Percentiles rank a stretch among this genome's conserved stretches.
These are phyloP conservation scores for Tuber indicum DNA, from an alignment of 495 filamentous ascomycete genomes.

Conservation along the genomic window DNA sequence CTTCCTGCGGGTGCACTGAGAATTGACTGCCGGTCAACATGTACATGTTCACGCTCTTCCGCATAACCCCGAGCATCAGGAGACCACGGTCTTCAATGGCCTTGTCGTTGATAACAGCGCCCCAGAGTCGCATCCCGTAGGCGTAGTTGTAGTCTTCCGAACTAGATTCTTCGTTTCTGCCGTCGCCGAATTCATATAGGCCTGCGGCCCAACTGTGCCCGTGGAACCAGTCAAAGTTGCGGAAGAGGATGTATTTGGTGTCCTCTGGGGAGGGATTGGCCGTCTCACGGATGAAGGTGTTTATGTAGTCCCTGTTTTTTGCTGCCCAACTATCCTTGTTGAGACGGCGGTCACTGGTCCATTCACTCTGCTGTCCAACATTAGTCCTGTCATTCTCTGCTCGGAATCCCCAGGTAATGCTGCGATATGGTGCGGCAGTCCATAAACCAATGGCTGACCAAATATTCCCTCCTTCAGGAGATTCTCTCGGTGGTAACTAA, in stretches of 20 bases:
- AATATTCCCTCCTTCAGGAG: conserved; percentile 33
- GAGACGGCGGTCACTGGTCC: conserved; percentile 64
- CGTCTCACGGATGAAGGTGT: conserved; percentile 67
- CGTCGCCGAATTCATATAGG: conserved; percentile 72
- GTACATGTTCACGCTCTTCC: conserved; percentile 65
- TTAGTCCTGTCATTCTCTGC: conserved; percentile 50
- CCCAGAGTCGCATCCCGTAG: conserved; percentile 94
- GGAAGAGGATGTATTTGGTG: conserved; percentile 70
- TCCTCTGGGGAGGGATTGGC: conserved; percentile 68
- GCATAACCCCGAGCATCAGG: conserved; percentile 72
- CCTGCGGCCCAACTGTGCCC: conserved; percentile 94
- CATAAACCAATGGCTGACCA: conserved; percentile 68
- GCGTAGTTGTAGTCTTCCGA: conserved; percentile 84
- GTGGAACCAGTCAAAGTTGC: conserved; percentile 87
- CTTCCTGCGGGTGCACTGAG: conserved; percentile 64
- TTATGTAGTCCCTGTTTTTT: conserved; percentile 69
- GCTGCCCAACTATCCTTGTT: conserved; percentile 57
- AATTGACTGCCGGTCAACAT: conserved; percentile 69
- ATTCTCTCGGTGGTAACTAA: conserved; percentile 50
- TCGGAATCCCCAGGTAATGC: conserved; percentile 51
- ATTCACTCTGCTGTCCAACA: conserved; percentile 49
- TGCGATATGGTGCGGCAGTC: conserved; percentile 74
- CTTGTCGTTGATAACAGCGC: conserved; percentile 60
- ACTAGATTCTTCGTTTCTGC: conserved; percentile 83
- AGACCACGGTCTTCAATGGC: conserved; percentile 81